Evolutionary conservation across 768 basidiomycete species (phyloP).

Genomic region (Suillus ampliporus): DNA sequence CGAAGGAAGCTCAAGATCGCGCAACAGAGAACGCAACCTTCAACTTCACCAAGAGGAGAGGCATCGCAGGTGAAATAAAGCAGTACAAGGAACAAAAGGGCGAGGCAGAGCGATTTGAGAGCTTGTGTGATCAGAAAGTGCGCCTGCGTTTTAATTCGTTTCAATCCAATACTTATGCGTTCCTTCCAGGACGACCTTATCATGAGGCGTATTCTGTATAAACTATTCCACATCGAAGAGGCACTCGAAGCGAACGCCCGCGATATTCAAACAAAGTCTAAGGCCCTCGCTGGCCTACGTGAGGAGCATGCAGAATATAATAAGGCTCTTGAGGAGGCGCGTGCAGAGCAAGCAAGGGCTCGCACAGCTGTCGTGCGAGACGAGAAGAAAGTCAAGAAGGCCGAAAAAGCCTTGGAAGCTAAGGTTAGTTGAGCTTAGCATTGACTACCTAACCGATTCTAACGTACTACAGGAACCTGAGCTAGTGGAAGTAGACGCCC

Average conservation of each 20-base stretch:
- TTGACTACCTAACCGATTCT: background rate
- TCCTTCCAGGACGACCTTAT: constrained; percentile 74
- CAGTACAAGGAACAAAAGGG: constrained; percentile 97
- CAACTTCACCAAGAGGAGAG: constrained; percentile 93
- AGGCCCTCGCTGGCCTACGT: constrained; percentile 68
- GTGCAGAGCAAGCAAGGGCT: constrained; percentile 81
- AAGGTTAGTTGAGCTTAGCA: constrained; percentile 57
- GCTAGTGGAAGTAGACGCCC: constrained; percentile 81
- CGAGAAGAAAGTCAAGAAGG: constrained; percentile 88
- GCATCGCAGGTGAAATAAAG: constrained; percentile 93
- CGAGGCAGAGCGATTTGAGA: constrained; percentile 89
- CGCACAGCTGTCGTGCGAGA: constrained; percentile 78
- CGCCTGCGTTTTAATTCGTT: constrained; percentile 26
- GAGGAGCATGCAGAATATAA: constrained; percentile 76
- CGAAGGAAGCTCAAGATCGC: constrained; percentile 84
- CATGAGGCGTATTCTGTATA: constrained; percentile 83
- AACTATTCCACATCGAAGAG: constrained; percentile 88
- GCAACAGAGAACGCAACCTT: constrained; percentile 94
- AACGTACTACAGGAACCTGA: constrained; percentile 72
- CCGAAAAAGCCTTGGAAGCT: constrained; percentile 85
- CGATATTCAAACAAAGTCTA: constrained; percentile 75
- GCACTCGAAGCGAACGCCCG: constrained; percentile 75
- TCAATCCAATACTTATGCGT: constrained; percentile 13
- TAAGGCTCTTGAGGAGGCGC: constrained; percentile 70
- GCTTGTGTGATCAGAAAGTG: constrained; percentile 75